Base-by-base conservation (phyloP, 1,284 basidiomycete species). In the Rhodotorula sp. region DNA sequence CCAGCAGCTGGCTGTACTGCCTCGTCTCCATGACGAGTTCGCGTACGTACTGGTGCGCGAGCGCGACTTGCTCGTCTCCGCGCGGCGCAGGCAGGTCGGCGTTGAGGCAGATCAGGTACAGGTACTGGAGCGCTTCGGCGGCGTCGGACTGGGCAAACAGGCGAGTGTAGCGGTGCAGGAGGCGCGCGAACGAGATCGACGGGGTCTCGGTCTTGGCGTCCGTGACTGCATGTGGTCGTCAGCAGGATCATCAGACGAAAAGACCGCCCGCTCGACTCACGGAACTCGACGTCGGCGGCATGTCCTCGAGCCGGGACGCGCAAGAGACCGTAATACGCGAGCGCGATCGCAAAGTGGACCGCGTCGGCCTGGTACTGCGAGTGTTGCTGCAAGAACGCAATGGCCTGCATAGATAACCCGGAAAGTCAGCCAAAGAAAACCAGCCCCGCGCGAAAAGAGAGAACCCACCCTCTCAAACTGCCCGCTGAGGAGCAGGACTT, bases 301-400 rank as follows among this genome's bases (percentile, higher is more conserved):
- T 92, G 89, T 8, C 89, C 86, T 21, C 87, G 84, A 3, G 89
- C 86, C 8, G 95, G 90, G 0, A 95, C 88, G 15, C 94, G 87
- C 31, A 99, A 83, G 23, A 99, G 83, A 10, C 95, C 95, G 80
- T 99, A 95, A 81, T 99, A 99, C 0, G 92, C 88, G 64, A 99
- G 84, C 3, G 90, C 92, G 74, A 97, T 89, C 0, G 93, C 94
- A 64, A 98, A 86, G 82, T 99, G 97, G 8, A 99, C 90, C 0
- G 93, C 95, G 79, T 99, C 95, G 18, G 94, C 87, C 77, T 97
- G 92, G 49, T 91, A 90, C 70, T 93, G 90, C 61, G 87, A 86
- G 76, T 92, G 89, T 61, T 93, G 90, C 87, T 94, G 93, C 12
- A 99, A 83, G 64, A 93, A 90, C 18, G 91, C 91, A 14, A 97